Percentiles rank a stretch among this genome's conserved stretches.
Evolutionary conservation across 345 rosid genomes (phyloP).

Genomic region (Hibiscus syriacus): DNA sequence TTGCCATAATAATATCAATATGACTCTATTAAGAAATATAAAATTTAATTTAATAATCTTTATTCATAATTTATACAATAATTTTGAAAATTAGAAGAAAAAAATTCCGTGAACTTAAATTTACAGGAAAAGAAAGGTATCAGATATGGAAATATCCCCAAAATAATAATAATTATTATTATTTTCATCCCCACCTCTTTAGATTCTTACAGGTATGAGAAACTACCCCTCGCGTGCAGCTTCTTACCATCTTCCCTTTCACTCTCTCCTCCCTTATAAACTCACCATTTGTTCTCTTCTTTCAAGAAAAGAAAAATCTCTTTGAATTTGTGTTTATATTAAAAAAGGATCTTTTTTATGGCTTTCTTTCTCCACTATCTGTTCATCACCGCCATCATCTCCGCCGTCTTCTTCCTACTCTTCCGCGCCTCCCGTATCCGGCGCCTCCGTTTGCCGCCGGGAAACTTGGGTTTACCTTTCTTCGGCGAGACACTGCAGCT

Average conservation of each 20-base stretch:
- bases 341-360: constrained; percentile 16
- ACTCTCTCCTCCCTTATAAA: not conserved
- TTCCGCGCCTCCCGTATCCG: constrained; percentile 38
- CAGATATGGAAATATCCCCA: constrained; percentile 14
- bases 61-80: no score
- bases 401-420: constrained; percentile 28
- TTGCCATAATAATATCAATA: no score
- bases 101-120: not conserved
- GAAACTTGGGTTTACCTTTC: constrained; percentile 68
- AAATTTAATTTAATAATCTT: no score
- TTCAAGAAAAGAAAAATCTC: not conserved
- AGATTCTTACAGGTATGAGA: constrained; percentile 17
- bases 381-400: constrained; percentile 14
- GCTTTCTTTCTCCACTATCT: constrained; percentile 13
- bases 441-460: constrained; percentile 70
- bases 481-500: constrained; percentile 85
- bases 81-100: no score
- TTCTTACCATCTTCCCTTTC: no score
- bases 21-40: no score
- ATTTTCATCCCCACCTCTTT: not conserved
- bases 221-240: constrained; percentile 30
- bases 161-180: constrained; percentile 8
- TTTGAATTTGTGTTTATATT: not conserved
- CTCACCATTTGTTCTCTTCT: not conserved
- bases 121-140: not conserved